phyloP scores from a whole-genome alignment of 139 green algal species.

The Volvox reticuliferus region DNA sequence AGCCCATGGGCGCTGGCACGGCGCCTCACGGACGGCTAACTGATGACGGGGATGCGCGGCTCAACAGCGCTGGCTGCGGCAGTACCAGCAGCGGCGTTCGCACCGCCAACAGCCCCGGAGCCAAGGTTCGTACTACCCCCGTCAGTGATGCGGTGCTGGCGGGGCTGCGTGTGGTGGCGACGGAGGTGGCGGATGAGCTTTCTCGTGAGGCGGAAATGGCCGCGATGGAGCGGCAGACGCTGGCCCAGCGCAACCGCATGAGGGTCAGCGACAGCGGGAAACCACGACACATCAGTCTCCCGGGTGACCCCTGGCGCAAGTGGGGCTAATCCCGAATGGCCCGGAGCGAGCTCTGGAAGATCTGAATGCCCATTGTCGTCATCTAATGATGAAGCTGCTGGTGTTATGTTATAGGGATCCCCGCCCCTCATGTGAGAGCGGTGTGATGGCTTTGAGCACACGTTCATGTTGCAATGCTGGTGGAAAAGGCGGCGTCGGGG shows the following conservation, averaged over 20 bases:
- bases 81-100: neutral
- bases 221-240: neutral
- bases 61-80: neutral
- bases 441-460: too few species aligned
- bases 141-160: neutral
- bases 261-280: slow-evolving; percentile 2
- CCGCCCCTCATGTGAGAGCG: too few species aligned
- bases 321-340: neutral
- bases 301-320: slow-evolving; percentile 11
- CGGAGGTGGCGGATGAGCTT: slow-evolving; percentile 23
- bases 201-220: neutral
- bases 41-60: neutral
- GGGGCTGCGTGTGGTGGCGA: neutral
- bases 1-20: neutral
- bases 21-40: neutral
- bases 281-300: neutral
- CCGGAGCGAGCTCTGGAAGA: too few species aligned
- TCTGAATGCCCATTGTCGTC: too few species aligned
- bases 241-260: neutral
- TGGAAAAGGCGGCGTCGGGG: too few species aligned
- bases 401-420: too few species aligned
- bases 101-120: neutral
- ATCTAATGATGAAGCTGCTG: too few species aligned
- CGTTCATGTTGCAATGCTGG: too few species aligned
- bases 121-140: neutral